phyloP scores from a whole-genome alignment of 106 monocot species.

The Cymbidium sinense region DNA sequence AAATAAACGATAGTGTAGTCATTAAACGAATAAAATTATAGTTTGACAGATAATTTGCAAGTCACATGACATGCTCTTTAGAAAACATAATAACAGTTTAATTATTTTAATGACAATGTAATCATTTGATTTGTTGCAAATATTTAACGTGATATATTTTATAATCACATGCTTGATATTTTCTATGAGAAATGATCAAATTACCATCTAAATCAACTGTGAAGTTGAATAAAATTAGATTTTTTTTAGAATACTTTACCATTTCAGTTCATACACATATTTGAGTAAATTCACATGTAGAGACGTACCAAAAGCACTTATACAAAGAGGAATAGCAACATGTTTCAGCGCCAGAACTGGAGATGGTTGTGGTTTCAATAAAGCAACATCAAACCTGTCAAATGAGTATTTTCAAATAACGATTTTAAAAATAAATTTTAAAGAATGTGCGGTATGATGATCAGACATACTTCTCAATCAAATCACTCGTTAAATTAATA shows the following conservation, averaged over 20 bases:
- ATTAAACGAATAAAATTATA: too few species aligned
- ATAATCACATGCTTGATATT: background rate
- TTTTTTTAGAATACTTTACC: background rate
- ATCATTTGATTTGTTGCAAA: background rate
- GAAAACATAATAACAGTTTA: background rate
- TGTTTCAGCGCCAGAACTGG: conserved; percentile 68
- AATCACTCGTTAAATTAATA: background rate
- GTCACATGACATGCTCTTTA: too few species aligned
- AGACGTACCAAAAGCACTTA: conserved; percentile 23
- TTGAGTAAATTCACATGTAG: background rate
- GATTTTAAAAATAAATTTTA: background rate
- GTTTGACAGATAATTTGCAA: too few species aligned
- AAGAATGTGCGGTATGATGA: background rate
- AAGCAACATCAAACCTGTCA: conserved; percentile 74
- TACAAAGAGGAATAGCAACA: conserved; percentile 33
- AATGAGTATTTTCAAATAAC: background rate
- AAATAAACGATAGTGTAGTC: too few species aligned
- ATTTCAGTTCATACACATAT: background rate
- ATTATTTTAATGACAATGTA: background rate
- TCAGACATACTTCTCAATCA: background rate
- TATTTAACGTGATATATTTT: background rate
- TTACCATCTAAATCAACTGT: background rate
- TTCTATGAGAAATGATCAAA: background rate
- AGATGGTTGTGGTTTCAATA: conserved; percentile 51
- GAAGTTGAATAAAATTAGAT: background rate